phyloP scores from a whole-genome alignment of 345 rosid genomes.

The Excoecaria agallocha region DNA sequence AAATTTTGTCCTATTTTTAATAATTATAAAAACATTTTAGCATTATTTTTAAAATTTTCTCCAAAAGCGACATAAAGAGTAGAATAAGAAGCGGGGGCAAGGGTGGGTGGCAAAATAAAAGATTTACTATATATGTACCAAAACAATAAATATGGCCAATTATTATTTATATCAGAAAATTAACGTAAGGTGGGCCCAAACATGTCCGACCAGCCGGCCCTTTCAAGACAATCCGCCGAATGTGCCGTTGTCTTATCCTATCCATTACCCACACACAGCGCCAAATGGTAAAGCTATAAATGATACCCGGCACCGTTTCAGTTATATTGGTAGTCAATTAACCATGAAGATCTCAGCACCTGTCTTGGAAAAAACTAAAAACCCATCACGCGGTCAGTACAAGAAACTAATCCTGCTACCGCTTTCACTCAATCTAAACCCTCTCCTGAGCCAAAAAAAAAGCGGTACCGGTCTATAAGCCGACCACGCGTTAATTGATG shows the following conservation, averaged over 20 bases:
- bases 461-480: not conserved
- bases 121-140: too few relatives aligned
- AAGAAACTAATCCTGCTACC: not conserved
- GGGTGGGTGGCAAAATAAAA: too few relatives aligned
- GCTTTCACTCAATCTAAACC: not conserved
- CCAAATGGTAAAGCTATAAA: not conserved
- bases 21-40: too few relatives aligned
- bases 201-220: slow-evolving; percentile 5
- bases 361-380: not conserved
- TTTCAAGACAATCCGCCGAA: slow-evolving; percentile 17
- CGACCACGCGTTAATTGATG: slow-evolving; percentile 38
- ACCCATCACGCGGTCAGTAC: not conserved
- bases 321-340: too few relatives aligned
- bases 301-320: not conserved
- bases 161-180: too few relatives aligned
- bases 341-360: not conserved
- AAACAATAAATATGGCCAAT: too few relatives aligned
- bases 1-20: too few relatives aligned
- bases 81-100: too few relatives aligned
- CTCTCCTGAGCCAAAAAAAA: not conserved
- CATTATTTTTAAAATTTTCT: too few relatives aligned
- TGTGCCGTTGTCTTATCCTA: not conserved
- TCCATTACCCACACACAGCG: not conserved
- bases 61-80: too few relatives aligned
- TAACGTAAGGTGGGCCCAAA: not conserved